Evolutionary conservation across 805 yeast genomes (phyloP), one percentile per base, ranked within the genome.

Genomic region (Ogataea angusta): DNA sequence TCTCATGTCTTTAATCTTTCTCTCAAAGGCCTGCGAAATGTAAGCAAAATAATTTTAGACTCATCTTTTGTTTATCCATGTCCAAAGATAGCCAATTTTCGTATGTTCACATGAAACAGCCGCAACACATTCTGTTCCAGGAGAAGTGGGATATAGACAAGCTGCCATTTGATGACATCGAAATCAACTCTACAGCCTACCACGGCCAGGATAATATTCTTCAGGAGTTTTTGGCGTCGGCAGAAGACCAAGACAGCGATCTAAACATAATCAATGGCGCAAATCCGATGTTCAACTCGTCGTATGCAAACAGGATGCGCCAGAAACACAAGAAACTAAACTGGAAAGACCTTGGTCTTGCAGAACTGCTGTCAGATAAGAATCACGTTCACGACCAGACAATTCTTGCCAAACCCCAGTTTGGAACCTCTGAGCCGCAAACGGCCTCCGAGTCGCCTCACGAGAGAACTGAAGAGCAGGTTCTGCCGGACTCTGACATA

Each of bases 131-230:
- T n/a, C 34, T 62, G 5, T 60, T 57, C 35, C 49, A 47, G 22
- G 67, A 64, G 40, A 51, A 46, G 22, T 64, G 67, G 68, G 58
- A 57, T 7, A 32, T 45, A 5, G 64, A 61, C 28, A 48, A 41
- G 18, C 40, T 62, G 13, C 57, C 59, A 2, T 62, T 46, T 45
- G 67, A 63, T 33, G 67, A 62, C 31, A 52, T 63, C 2, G 66
- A 61, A 13, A 44, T 61, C 22, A 51, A 52, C 23, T 47, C 54
- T 13, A 40, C 40, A 10, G 37, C 39, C 5, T 47, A 43, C 18
- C 45, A 40, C 31, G 42, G 48, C 9, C 42, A 47, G 22, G 51
- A 48, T 8, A 59, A 60, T 36, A 35, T 59, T 7, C 43, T 59
- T 3, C 59, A 59, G 15, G 59, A 56, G 40, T 59, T 59, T 31